phyloP scores from a whole-genome alignment of 768 basidiomycete genomes.

The Gymnopilus junonius region DNA sequence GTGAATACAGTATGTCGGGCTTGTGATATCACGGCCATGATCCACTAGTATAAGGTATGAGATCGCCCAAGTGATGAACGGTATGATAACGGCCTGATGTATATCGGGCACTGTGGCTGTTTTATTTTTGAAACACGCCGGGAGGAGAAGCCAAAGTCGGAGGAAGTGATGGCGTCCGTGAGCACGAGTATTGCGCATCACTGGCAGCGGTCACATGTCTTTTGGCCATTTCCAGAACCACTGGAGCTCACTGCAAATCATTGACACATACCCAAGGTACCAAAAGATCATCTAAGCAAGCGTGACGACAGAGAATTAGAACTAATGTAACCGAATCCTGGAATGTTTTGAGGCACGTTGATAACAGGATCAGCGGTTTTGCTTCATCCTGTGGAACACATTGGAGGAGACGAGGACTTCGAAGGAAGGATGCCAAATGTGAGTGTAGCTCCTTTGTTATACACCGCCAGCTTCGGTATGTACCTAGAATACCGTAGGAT shows the following conservation, averaged over 20 bases:
- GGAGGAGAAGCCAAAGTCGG: neutral
- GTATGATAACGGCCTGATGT: neutral
- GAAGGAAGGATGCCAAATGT: neutral
- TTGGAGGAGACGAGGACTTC: neutral
- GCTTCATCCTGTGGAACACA: neutral
- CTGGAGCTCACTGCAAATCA: neutral
- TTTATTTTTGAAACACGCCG: neutral
- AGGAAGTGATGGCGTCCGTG: neutral
- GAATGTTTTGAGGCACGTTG: too few relatives aligned
- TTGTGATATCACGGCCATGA: too few relatives aligned
- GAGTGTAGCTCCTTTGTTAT: neutral
- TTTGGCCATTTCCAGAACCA: neutral
- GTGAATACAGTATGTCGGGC: too few relatives aligned
- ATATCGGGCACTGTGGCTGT: slow-evolving; percentile 3
- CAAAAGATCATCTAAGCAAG: neutral
- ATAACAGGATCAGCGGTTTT: neutral
- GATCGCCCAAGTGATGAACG: neutral
- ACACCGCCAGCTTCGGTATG: neutral
- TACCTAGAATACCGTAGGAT: neutral
- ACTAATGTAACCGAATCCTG: too few relatives aligned
- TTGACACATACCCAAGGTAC: neutral
- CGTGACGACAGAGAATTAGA: neutral
- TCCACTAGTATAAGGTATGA: too few relatives aligned
- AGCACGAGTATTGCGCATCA: neutral
- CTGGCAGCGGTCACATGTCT: neutral